A percentile compares a stretch with the other conserved stretches of the same genome.
phyloP scores from a whole-genome alignment of 2,329 filamentous ascomycete genomes.

The Cercospora janseana region DNA sequence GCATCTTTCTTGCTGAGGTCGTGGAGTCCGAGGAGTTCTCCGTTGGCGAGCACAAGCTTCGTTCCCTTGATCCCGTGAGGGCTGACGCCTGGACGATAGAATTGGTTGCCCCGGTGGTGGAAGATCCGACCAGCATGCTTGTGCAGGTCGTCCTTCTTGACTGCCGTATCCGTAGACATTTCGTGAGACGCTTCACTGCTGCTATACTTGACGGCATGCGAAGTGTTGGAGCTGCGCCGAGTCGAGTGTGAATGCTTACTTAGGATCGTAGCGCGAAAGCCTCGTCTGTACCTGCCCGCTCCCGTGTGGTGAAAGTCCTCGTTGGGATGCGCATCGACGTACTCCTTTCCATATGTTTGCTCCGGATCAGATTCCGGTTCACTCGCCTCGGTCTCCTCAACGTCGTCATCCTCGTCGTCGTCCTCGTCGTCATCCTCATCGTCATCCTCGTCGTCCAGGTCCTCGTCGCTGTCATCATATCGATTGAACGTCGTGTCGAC shows the following conservation, averaged over 20 bases:
- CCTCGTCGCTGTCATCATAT: slow-evolving; percentile 22
- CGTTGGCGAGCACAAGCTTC: slow-evolving; percentile 19
- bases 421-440: slow-evolving; percentile 13
- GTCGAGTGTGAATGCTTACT: slow-evolving; percentile 10
- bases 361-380: slow-evolving; percentile 19
- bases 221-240: slow-evolving; percentile 20
- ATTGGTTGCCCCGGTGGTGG: slow-evolving; percentile 36
- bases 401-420: slow-evolving; percentile 15
- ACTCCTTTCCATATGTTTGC: slow-evolving; percentile 30
- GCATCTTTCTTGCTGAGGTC: slow-evolving; percentile 8
- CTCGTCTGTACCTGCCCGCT: slow-evolving; percentile 31
- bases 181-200: slow-evolving; percentile 20
- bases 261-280: slow-evolving; percentile 16
- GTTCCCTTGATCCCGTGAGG: slow-evolving; percentile 27
- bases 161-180: slow-evolving; percentile 16
- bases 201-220: slow-evolving; percentile 18
- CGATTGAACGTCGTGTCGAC: slow-evolving; percentile 19
- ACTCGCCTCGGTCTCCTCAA: slow-evolving; percentile 12
- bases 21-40: slow-evolving; percentile 12
- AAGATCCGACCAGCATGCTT: slow-evolving; percentile 29
- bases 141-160: slow-evolving; percentile 25
- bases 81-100: slow-evolving; percentile 33
- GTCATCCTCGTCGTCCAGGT: slow-evolving; percentile 15
- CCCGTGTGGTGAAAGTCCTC: slow-evolving; percentile 34
- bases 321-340: slow-evolving; percentile 30